These are phyloP conservation scores for Paramecium sonneborni DNA, from an alignment of 73 alveolate species.

Conservation along the genomic window DNA sequence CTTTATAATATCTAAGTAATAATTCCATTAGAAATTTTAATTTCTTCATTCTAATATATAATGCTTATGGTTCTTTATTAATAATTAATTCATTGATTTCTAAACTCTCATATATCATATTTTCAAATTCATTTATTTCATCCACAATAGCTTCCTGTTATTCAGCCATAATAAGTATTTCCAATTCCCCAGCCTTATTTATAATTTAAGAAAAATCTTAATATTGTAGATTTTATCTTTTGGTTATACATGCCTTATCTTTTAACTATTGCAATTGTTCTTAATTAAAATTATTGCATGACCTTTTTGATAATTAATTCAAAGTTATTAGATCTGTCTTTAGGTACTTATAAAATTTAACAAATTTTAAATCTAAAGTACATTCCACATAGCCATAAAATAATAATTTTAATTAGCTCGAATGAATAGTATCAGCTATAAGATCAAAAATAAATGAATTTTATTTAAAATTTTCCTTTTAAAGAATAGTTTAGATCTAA, in stretches of 20 bases:
- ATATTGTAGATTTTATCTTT: neutral
- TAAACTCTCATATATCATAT: neutral
- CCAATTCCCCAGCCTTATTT: neutral
- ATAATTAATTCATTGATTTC: neutral
- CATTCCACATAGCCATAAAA: neutral
- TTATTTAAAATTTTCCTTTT: neutral
- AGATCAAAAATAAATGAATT: neutral
- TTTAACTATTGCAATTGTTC: neutral
- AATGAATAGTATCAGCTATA: neutral
- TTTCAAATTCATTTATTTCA: neutral
- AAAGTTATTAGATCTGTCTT: neutral
- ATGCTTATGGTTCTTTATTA: neutral
- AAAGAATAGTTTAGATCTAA: neutral
- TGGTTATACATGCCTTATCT: neutral
- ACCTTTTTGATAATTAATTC: neutral
- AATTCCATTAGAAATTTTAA: neutral
- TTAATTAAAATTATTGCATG: neutral
- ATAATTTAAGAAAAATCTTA: neutral
- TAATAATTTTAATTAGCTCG: neutral
- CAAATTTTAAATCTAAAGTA: neutral
- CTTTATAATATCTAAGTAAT: neutral
- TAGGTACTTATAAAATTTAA: neutral
- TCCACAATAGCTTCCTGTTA: neutral
- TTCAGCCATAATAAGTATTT: neutral
- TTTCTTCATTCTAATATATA: neutral